Base-by-base conservation (phyloP, 768 basidiomycete genomes). In the Amanita jacksonii region DNA sequence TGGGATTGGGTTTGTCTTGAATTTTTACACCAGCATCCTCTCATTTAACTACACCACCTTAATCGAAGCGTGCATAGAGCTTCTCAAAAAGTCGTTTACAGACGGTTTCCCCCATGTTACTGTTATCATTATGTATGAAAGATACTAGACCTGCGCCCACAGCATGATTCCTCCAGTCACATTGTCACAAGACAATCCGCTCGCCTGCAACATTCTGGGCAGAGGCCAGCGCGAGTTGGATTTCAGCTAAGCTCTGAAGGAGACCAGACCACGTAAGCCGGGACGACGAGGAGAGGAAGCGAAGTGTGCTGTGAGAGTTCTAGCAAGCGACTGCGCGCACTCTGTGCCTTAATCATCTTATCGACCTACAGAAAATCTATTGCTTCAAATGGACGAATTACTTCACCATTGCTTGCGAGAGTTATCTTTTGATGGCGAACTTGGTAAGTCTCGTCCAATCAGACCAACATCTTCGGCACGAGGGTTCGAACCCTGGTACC, bases 381-480 rank as follows among this genome's bases (percentile, higher is more conserved):
- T 12, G n/a, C 16, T 32, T 25, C 33, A 28, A 36, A 90, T 93
- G 83, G 90, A 93, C 58, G 82, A 89, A 56, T 77, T 94, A 34
- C 65, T 93, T 30, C 80, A 82, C 55, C 81, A 89, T 57, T 85
- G 85, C 57, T 71, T 91, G 27, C 81, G 83, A 30, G 88, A 94
- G 60, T 69, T 94, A 23, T 78, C 91, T 4, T 92, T 91, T 61
- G 89, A 92, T 54, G 90, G 90, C 4, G 87, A 92, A 58, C 69
- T 88, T 33, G 90, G 90, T 92, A 61, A 68, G 83, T 74, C 45
- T 43, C 31, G 23, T 39, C 38, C 38, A 8, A 39, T 45, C 46
- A 22, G 46, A 47, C 58, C 60, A 61, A 64, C 60, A 45, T 45
- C 45, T 49, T 50, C 50, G 42, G 31, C 35, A 47, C 41, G 49